These are phyloP conservation scores for Colletotrichum orchidophilum DNA, from an alignment of 2,329 filamentous ascomycete genomes.

Conservation along the genomic window DNA sequence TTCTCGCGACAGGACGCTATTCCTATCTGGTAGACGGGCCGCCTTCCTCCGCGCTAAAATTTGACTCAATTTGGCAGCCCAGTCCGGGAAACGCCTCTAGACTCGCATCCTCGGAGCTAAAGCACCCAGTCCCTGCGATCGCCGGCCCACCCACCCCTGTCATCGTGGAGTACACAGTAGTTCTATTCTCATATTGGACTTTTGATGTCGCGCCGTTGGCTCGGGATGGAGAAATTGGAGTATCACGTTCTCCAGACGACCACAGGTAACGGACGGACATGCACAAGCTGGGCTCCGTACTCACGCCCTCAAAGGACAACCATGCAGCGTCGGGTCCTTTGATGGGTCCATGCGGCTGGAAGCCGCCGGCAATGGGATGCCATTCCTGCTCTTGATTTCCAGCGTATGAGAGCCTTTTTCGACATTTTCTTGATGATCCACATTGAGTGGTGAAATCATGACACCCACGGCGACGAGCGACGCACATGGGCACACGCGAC, in stretches of 20 bases:
- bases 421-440: background rate
- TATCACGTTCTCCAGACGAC: background rate
- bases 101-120: background rate
- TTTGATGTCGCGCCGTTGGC: background rate
- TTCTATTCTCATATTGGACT: background rate
- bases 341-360: conserved; percentile 2
- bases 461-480: background rate
- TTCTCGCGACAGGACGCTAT: conserved; percentile 13
- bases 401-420: background rate
- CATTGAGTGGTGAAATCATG: conserved; percentile 13
- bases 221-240: background rate
- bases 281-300: background rate
- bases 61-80: conserved; percentile 18
- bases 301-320: background rate
- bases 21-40: conserved; percentile 35
- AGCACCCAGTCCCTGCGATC: conserved; percentile 3
- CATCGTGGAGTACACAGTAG: background rate
- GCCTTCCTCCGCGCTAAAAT: conserved; percentile 35
- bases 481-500: conserved; percentile 13
- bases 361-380: conserved; percentile 14
- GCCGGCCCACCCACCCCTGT: background rate
- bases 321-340: background rate
- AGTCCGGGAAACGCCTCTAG: conserved; percentile 2
- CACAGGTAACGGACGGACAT: background rate
- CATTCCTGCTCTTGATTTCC: background rate